Conservation (phyloP, 805 yeast genomes). For the Yarrowia alimentaria region DNA sequence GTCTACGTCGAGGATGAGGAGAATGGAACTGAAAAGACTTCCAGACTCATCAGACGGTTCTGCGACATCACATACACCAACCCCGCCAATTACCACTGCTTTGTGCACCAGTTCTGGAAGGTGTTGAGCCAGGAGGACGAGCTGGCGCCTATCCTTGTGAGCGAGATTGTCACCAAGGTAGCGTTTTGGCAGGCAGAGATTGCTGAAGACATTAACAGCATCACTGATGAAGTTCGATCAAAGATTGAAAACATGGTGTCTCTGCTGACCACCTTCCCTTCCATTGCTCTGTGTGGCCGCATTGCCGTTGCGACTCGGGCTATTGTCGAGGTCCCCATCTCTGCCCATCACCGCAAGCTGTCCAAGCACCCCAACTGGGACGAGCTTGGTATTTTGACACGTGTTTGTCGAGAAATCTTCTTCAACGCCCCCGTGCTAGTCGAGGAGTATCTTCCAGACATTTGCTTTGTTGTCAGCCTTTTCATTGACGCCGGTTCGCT, state of each 20-base stretch:
- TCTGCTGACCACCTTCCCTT: conserved; percentile 62
- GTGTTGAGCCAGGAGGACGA: conserved; percentile 60
- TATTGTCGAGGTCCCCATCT: conserved; percentile 9
- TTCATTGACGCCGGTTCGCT: conserved; percentile 52
- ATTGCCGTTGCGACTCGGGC: conserved; percentile 44
- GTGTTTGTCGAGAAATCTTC: conserved; percentile 60
- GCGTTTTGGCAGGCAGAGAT: conserved; percentile 77
- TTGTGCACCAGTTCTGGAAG: conserved; percentile 66
- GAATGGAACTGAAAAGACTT: conserved; percentile 53
- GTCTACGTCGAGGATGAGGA: conserved; percentile 55
- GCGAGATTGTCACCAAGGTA: conserved; percentile 71
- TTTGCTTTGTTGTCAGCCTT: conserved; percentile 63
- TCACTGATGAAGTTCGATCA: no score
- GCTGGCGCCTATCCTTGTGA: conserved; percentile 57
- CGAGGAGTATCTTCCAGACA: conserved; percentile 54
- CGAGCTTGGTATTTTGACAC: conserved; percentile 66
- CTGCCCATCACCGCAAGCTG: conserved; percentile 1
- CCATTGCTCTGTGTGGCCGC: conserved; percentile 68
- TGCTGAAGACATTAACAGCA: conserved; percentile 35
- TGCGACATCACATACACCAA: conserved; percentile 57
- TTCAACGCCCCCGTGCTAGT: conserved; percentile 54
- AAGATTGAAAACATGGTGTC: conserved; percentile 56
- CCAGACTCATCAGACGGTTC: conserved; percentile 60
- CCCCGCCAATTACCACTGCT: conserved; percentile 49
- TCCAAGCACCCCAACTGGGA: conserved; percentile 62